Percentiles rank a stretch among this genome's conserved stretches.
Evolutionary conservation across 257 asterid genomes (phyloP).

Genomic region (Solanum phureja): DNA sequence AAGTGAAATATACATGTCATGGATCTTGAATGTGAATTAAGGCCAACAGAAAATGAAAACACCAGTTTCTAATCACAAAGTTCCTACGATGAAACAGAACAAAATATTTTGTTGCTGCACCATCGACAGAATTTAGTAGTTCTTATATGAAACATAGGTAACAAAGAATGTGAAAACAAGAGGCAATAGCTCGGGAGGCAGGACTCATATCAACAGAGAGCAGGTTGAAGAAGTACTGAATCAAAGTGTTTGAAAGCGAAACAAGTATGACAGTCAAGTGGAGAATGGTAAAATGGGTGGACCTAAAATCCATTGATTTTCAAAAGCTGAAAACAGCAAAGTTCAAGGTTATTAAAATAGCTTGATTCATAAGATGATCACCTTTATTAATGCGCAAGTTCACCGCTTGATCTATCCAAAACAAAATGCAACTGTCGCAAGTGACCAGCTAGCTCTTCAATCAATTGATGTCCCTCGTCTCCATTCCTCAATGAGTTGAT

Average conservation of each 20-base stretch:
- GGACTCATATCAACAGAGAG: not conserved
- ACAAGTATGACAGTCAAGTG: not conserved
- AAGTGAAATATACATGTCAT: not conserved
- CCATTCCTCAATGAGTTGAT: constrained; percentile 40
- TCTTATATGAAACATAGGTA: not conserved
- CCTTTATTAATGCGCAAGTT: not conserved
- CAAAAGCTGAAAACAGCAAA: not conserved
- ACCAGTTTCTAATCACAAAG: not conserved
- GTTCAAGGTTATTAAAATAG: not conserved
- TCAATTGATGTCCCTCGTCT: constrained; percentile 26
- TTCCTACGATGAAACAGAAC: not conserved
- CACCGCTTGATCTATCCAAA: not conserved
- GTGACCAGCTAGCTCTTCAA: constrained; percentile 34
- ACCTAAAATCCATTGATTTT: not conserved
- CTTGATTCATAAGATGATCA: not conserved
- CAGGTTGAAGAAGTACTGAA: not conserved
- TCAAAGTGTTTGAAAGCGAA: not conserved
- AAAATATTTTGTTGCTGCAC: not conserved
- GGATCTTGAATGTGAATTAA: not conserved
- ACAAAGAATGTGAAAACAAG: not conserved
- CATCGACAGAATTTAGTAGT: not conserved
- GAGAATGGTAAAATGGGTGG: not conserved
- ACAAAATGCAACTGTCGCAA: constrained; percentile 29
- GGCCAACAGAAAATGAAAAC: not conserved
- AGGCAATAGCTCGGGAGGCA: not conserved